A percentile compares a stretch with the other conserved stretches of the same genome.
Conservation (phyloP, 768 basidiomycete genomes). For the Lepiota subincarnata region DNA sequence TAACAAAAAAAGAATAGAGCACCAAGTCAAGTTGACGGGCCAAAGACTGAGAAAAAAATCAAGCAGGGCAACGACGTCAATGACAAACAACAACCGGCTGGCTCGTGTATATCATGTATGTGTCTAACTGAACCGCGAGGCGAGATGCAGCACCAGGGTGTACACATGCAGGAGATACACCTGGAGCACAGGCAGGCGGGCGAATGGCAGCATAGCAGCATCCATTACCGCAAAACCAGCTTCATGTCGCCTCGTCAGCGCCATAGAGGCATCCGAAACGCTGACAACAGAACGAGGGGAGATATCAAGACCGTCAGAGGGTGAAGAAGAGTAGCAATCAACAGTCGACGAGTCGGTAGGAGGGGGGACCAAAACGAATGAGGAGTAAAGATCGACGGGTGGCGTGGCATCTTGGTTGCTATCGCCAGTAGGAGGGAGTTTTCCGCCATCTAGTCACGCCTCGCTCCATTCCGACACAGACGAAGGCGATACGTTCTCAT, state of each 20-base stretch:
- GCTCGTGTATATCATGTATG: too few relatives aligned
- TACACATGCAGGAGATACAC: slow-evolving; percentile 5
- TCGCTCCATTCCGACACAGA: slow-evolving; percentile 12
- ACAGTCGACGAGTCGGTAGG: background rate
- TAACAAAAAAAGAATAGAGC: background rate
- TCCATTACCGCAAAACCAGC: slow-evolving; percentile 4
- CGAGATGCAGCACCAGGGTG: slow-evolving; percentile 6
- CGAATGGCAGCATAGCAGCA: background rate
- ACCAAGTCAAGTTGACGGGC: background rate
- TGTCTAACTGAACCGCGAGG: slow-evolving; percentile 1
- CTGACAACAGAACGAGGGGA: too few relatives aligned
- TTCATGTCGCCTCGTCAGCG: slow-evolving; percentile 9
- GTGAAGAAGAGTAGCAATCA: background rate
- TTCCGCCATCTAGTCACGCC: slow-evolving; percentile 10
- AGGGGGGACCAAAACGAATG: background rate
- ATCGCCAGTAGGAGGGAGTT: background rate
- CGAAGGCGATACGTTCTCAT: slow-evolving; percentile 14
- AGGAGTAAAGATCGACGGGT: background rate
- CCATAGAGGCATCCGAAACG: background rate
- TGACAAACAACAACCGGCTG: too few relatives aligned
- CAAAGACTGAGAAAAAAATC: too few relatives aligned
- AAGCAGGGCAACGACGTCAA: too few relatives aligned
- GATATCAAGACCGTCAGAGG: background rate
- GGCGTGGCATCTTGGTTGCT: background rate
- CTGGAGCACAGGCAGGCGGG: background rate